Evolutionary conservation across 495 filamentous ascomycete species (phyloP).

Genomic region (Cercophora newfieldiana): DNA sequence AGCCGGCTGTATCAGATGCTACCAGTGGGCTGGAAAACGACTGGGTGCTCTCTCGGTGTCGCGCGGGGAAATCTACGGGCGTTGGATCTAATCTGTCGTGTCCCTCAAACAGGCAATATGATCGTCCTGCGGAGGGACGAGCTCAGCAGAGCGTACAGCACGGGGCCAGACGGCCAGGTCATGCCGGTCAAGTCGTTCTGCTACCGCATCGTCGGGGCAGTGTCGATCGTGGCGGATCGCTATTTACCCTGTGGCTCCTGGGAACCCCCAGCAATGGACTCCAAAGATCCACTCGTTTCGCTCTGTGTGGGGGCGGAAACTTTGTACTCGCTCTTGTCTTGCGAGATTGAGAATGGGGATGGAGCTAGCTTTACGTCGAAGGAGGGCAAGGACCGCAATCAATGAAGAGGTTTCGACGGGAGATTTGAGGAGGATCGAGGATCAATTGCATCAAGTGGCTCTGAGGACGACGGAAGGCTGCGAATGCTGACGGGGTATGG

Average conservation of each 20-base stretch:
- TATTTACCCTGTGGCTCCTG: neutral
- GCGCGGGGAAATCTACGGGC: neutral
- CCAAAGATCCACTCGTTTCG: neutral
- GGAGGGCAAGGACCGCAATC: too few relatives aligned
- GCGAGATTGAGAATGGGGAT: neutral
- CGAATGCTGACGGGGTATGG: too few relatives aligned
- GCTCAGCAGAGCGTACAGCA: neutral
- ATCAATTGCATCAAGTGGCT: too few relatives aligned
- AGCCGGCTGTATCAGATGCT: neutral
- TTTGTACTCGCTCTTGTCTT: neutral
- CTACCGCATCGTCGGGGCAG: neutral
- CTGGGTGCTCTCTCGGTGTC: neutral
- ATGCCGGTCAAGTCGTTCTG: neutral
- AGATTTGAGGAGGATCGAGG: too few relatives aligned
- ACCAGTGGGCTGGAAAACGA: neutral
- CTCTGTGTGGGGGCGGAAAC: neutral
- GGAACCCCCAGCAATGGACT: neutral
- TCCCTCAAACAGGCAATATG: neutral
- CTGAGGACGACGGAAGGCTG: too few relatives aligned
- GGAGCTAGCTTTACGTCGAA: neutral
- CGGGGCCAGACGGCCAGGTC: neutral
- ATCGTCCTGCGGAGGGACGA: neutral
- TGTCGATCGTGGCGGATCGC: neutral
- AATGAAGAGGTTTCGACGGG: too few relatives aligned
- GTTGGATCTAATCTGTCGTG: neutral